Percentiles rank a stretch among this genome's conserved stretches.
Conservation (phyloP, 352 stramenopile genomes). For the Phytophthora multivora region DNA sequence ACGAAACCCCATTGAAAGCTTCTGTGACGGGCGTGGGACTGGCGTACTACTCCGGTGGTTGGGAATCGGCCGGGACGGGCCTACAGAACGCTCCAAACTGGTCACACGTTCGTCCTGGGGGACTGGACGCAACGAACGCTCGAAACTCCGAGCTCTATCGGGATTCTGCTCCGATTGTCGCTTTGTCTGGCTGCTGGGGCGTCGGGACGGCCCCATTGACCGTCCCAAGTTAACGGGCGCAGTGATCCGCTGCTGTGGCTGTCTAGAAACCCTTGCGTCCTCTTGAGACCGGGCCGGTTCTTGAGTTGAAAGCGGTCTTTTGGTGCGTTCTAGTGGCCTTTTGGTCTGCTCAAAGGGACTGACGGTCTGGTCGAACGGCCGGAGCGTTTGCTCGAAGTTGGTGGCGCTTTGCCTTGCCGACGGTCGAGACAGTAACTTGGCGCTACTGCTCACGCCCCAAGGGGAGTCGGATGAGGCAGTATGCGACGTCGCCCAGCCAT, state of each 20-base stretch:
- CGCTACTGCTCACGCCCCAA: conserved; percentile 23
- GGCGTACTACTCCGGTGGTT: background rate
- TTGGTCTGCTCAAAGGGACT: conserved; percentile 8
- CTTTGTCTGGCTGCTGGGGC: background rate
- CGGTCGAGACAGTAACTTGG: conserved; percentile 10
- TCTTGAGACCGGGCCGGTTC: background rate
- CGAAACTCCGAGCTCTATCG: background rate
- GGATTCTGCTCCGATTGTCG: conserved; percentile 9
- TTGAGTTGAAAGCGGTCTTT: background rate
- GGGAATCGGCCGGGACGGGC: background rate
- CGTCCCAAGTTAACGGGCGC: background rate
- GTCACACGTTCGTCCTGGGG: background rate
- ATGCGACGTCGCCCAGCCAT: conserved; percentile 25
- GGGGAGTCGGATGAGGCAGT: conserved; percentile 2
- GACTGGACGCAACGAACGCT: background rate
- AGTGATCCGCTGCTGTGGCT: background rate
- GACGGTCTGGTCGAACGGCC: conserved; percentile 23
- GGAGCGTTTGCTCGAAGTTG: conserved; percentile 20
- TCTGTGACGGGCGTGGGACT: conserved; percentile 10
- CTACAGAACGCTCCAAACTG: conserved; percentile 1
- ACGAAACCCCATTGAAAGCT: conserved; percentile 15
- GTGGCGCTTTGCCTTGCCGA: conserved; percentile 7
- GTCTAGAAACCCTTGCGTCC: background rate
- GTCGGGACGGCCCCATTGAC: conserved; percentile 1
- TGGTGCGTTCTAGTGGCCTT: conserved; percentile 4